Evolutionary conservation across 2,329 filamentous ascomycete genomes (phyloP), one percentile per base, ranked within the genome.

Genomic region (Pyrenophora teres): DNA sequence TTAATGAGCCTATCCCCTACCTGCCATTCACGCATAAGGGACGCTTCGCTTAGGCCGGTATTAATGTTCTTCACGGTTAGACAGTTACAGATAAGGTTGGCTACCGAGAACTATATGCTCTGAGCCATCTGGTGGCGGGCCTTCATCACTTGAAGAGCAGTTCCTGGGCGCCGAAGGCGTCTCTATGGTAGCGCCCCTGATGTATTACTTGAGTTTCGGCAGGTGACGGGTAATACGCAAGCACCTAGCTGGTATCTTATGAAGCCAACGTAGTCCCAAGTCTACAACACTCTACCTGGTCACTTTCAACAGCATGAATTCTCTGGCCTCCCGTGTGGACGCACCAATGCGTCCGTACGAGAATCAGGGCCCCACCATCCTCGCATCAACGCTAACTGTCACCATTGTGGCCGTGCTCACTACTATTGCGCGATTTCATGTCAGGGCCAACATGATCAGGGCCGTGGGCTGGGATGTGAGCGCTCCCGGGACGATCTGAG

Each of bases 401-500:
- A 75, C 77, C 1, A 61, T 68, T 3, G 48, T 77, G 19, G 77
- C 78, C 0, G 60, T 75, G 2, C 46, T 80, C 13, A 71, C 73
- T 0, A 73, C 79, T 3, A 21, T 70, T 8, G 64, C 75, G 25
- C 74, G 80, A 16, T 55, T 79, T 8, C 81, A 77, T 46, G 81
- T 83, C 23, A 74, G 81, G n/a, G 27, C 76, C 4, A 65, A 66
- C 15, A 75, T 83, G 68, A 77, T 83, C 44, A 76, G 75, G 10
- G 79, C 78, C 42, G 66, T 79, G 18, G 80, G 81, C 3, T 72
- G 74, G 59, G 82, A 84, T 71, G 81, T 69, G 40, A 62, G 64
- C 49, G 33, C 13, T 37, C n/a, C 16, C 13, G n/a, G 37, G 8
- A 16, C 10, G 23, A 4, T 25, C 8, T 18, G 18, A 12, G 21